Base-by-base conservation (phyloP, 257 asterid genomes). In the Leonotis leonurus region DNA sequence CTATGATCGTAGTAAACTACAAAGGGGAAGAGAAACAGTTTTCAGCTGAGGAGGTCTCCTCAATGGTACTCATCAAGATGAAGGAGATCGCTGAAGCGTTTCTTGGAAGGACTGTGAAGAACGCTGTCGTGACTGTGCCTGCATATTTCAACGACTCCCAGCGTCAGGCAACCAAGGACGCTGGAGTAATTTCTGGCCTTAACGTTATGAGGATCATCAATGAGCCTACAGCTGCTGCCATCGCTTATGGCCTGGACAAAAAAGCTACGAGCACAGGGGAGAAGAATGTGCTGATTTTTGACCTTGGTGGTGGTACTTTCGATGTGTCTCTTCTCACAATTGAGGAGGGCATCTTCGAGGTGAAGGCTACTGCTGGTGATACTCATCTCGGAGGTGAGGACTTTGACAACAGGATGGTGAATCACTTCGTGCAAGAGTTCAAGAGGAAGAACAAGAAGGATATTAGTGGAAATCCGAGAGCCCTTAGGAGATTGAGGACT, bases 351-450 rank as follows among this genome's bases (percentile, higher is more conserved):
- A 50, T 57, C 0, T 48, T 71, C 3, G 57, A 71, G 5, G 71
- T 64, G 3, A 71, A 64, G 53, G 56, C 71, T 3, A 65, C 67
- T 6, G 76, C 76, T 0, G 76, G 76, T 2, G 68, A 71, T 6
- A 71, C 71, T 3, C 68, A 71, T 8, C 56, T 71, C 1, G 76
- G 76, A 10, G 76, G 76, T 0, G 75, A 70, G 29, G 76, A 71
- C 25, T 64, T 72, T 1, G 70, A 72, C 18, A 72, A 72, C 56
- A 43, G 73, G 20, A 52, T 72, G 77, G 66, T 66, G 35, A 60
- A 60, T n/a, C 65, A 66, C 35, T 67, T 67, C 6, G 72, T 67
- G 0, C 50, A 46, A 26, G 65, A 67, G 36, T 67, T 67, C 6
- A 67, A 45, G 62, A 27, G 54, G 41, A 65, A 52, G 70, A 24